Base-by-base conservation (phyloP, 176 grass and related monocot genomes). In the Oryza glaberrima region DNA sequence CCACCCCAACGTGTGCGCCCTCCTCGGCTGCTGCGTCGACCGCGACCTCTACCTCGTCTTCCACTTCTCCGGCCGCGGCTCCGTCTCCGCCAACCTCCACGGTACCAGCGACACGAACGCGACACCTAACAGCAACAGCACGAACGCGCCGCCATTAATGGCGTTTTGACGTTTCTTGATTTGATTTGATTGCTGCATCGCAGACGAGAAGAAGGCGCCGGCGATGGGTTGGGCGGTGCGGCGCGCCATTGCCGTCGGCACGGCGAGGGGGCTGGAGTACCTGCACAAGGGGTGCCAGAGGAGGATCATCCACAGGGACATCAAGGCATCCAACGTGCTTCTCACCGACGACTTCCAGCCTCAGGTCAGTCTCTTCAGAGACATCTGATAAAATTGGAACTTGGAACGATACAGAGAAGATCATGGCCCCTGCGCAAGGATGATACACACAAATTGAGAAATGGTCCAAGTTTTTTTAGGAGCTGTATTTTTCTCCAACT, bases 221-320 rank as follows among this genome's bases (percentile, higher is more conserved):
- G 70, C 71, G 68, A 84, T 98, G 93, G 91, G 65, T 35, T 95
- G 95, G 95, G 88, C 49, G 70, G 78, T 73, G 83, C 66, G 95
- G 81, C 80, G 85, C 69, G 82, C 81, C 52, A 93, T 98, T 64
- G 91, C 93, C 23, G 77, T 92, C 66, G 95, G 95, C 5, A 88
- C 93, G 78, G 95, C 95, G 73, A 76, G 91, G 68, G 95, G 95
- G 69, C 70, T 98, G 34, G 87, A 88, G 71, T 98, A 98, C 67
- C 87, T 98, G 70, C 95, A 98, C 85, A 98, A 98, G 86, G 95
- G 89, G 11, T 98, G 95, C 70, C 89, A 82, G 68, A 66, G 95
- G 61, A 81, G 95, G 78, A 98, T 98, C 73, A 98, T 98, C 9
- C 95, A 98, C 82, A 41, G 95, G 77, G 95, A 98, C 86, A 98